Conservation (phyloP, 2,329 filamentous ascomycete species). For the Colletotrichum lindemuthianum region DNA sequence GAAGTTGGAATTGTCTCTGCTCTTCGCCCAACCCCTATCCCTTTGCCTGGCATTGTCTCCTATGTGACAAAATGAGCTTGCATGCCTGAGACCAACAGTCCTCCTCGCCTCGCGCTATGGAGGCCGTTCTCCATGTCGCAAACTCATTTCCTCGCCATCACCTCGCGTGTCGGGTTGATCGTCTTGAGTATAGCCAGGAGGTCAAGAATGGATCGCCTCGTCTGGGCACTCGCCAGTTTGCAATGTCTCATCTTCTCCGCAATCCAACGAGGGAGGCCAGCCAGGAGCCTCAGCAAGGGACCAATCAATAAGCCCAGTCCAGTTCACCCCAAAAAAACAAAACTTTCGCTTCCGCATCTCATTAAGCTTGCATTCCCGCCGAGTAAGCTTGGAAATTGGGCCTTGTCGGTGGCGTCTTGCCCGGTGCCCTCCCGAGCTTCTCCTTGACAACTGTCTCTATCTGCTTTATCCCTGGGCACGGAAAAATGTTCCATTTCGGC, state of each 20-base stretch:
- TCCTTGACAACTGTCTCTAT: constrained; percentile 16
- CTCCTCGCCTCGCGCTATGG: neutral
- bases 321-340: neutral
- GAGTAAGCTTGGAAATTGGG: constrained; percentile 14
- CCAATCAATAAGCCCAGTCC: constrained; percentile 18
- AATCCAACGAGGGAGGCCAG: constrained; percentile 30
- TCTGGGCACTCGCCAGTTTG: constrained; percentile 15
- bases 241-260: constrained; percentile 33
- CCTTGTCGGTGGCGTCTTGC: constrained; percentile 17
- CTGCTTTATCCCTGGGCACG: constrained; percentile 6
- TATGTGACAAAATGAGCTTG: constrained; percentile 26
- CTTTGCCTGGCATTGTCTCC: constrained; percentile 20
- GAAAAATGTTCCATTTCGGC: constrained; percentile 3
- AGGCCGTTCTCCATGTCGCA: neutral
- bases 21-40: constrained; percentile 6
- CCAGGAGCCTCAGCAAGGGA: constrained; percentile 19
- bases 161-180: constrained; percentile 5
- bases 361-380: constrained; percentile 17
- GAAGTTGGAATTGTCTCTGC: neutral
- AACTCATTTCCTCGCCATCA: neutral
- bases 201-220: constrained; percentile 33
- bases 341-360: neutral
- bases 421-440: constrained; percentile 20
- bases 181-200: constrained; percentile 9
- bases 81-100: constrained; percentile 11